phyloP scores from a whole-genome alignment of 768 basidiomycete species.

The Auriculariales sp. region DNA sequence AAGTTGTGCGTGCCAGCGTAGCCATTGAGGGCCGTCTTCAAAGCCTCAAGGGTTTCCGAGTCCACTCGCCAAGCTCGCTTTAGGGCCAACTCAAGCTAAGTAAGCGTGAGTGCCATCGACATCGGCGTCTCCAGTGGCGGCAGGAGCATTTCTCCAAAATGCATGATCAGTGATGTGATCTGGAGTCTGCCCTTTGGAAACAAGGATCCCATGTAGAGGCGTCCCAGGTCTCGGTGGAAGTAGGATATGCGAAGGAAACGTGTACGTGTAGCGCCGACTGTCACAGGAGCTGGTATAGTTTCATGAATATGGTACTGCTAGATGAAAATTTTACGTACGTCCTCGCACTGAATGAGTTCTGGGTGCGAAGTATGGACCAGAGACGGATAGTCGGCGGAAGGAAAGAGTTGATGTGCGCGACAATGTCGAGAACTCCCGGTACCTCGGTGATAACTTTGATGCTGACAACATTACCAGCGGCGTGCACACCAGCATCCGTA shows the following conservation, averaged over 20 bases:
- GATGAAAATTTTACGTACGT: constrained; percentile 26
- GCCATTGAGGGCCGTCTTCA: constrained; percentile 42
- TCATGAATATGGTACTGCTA: background rate
- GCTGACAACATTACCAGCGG: constrained; percentile 86
- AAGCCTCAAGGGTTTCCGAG: constrained; percentile 33
- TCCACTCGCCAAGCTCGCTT: constrained; percentile 61
- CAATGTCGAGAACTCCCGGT: constrained; percentile 56
- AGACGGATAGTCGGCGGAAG: constrained; percentile 85
- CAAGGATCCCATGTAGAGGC: constrained; percentile 28
- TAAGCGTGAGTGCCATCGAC: constrained; percentile 7
- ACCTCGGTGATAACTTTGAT: constrained; percentile 76
- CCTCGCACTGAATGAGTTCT: constrained; percentile 74
- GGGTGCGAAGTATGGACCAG: constrained; percentile 68
- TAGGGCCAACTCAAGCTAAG: constrained; percentile 43
- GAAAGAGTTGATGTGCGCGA: constrained; percentile 63
- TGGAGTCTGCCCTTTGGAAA: constrained; percentile 21
- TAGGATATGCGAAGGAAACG: constrained; percentile 85
- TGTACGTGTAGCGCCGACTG: constrained; percentile 94
- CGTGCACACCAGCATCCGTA: constrained; percentile 95
- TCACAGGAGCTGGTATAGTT: constrained; percentile 59
- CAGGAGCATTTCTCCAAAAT: constrained; percentile 42
- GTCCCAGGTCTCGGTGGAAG: constrained; percentile 75
- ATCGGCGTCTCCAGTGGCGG: too few species aligned
- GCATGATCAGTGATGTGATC: constrained; percentile 21
- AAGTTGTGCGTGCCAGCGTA: constrained; percentile 92